Evolutionary conservation across 441 rosid genomes (phyloP).

Genomic region (Brassica balearica): DNA sequence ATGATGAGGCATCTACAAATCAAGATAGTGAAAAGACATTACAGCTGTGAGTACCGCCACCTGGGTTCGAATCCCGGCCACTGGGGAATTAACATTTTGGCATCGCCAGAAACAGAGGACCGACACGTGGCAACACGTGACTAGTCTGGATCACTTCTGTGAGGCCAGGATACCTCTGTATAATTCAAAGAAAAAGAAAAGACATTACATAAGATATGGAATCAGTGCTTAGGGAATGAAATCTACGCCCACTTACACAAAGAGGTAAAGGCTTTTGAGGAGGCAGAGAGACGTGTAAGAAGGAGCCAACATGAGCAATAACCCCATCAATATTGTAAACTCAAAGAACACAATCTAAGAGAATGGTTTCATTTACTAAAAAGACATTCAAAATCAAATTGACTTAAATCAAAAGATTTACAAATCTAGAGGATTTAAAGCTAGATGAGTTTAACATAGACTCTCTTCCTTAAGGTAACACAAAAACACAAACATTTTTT

Average conservation of each 20-base stretch:
- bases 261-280: conserved; percentile 22
- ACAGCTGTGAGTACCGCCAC: not conserved
- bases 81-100: too few species aligned
- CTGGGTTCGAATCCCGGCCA: too few species aligned
- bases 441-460: not conserved
- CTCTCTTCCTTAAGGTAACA: not conserved
- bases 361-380: not conserved
- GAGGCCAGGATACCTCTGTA: too few species aligned
- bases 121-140: too few species aligned
- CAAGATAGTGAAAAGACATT: conserved; percentile 25
- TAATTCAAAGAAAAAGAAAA: not conserved
- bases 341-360: not conserved
- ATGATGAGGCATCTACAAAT: conserved; percentile 29
- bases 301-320: conserved; percentile 30
- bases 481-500: too few species aligned
- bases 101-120: too few species aligned
- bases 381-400: not conserved
- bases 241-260: conserved; percentile 25
- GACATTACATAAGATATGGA: conserved; percentile 42
- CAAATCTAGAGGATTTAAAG: not conserved
- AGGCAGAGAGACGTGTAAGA: conserved; percentile 36
- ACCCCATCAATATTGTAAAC: not conserved
- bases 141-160: too few species aligned
- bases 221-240: conserved; percentile 40
- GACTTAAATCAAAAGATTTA: not conserved